phyloP scores from a whole-genome alignment of 2,329 filamentous ascomycete species.

The Colletotrichum lentis region DNA sequence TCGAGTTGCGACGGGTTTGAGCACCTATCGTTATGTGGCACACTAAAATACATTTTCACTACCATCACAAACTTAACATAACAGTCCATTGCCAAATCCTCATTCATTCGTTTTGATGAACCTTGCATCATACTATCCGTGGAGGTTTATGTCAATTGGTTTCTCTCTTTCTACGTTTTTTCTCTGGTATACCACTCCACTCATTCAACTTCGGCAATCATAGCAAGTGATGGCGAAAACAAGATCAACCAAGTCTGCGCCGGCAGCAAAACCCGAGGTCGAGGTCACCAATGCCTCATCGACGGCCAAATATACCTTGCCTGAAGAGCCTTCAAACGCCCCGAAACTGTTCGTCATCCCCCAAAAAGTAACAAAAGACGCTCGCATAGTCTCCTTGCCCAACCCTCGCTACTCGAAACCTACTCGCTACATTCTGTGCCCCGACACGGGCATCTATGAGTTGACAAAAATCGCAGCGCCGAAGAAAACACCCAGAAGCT shows the following conservation, averaged over 20 bases:
- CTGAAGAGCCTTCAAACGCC: conserved; percentile 52
- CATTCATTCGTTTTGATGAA: not conserved
- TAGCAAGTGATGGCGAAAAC: conserved; percentile 57
- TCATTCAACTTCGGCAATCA: not conserved
- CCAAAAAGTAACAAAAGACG: conserved; percentile 59
- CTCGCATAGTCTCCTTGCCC: conserved; percentile 67
- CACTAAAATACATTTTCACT: not conserved
- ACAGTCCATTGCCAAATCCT: not conserved
- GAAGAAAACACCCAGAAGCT: conserved; percentile 65
- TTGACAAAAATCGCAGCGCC: conserved; percentile 66
- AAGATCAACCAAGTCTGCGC: conserved; percentile 53
- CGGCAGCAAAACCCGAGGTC: conserved; percentile 46
- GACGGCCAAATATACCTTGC: conserved; percentile 51
- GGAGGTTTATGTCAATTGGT: not conserved
- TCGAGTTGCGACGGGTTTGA: not conserved
- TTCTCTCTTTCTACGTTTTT: not conserved
- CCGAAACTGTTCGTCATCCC: conserved; percentile 70
- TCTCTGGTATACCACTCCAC: not conserved
- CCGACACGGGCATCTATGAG: conserved; percentile 69
- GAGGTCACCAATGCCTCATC: conserved; percentile 42
- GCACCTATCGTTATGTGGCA: not conserved
- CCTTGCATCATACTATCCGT: not conserved
- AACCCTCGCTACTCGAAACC: conserved; percentile 65
- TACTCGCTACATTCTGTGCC: conserved; percentile 69
- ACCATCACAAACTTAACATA: not conserved